phyloP scores from a whole-genome alignment of 139 green algal genomes.

The Auxenochlorella pyrenoidosa region DNA sequence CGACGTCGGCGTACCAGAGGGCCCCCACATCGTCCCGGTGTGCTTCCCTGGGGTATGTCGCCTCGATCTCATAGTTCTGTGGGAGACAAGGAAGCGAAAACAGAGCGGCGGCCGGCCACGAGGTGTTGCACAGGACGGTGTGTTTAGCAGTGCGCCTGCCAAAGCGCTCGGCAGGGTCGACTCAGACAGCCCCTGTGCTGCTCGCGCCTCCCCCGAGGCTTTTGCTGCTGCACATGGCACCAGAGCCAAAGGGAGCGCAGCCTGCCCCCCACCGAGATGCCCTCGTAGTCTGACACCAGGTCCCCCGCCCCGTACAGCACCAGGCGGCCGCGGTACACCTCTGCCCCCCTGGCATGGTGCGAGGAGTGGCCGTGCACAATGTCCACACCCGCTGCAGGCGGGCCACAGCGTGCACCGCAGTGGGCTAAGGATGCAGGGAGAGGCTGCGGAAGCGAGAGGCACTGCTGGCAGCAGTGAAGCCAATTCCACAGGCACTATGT shows the following conservation, averaged over 20 bases:
- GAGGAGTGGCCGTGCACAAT: constrained; percentile 37
- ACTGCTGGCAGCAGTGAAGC: neutral
- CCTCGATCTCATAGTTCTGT: constrained; percentile 27
- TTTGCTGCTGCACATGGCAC: neutral
- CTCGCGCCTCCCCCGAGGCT: no score
- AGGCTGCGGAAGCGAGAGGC: neutral
- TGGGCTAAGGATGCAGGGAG: neutral
- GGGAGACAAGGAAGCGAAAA: neutral
- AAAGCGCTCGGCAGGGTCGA: no score
- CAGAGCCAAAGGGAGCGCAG: neutral
- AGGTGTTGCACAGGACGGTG: no score
- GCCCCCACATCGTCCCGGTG: constrained; percentile 28
- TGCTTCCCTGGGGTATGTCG: neutral
- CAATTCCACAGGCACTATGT: neutral
- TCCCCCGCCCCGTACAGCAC: constrained; percentile 36
- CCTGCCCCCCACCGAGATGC: constrained; percentile 19
- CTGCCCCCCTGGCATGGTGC: constrained; percentile 31
- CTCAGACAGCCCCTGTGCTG: no score
- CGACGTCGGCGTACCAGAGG: constrained; percentile 37
- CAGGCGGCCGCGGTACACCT: constrained; percentile 26
- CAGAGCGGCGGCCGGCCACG: no score
- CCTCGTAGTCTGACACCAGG: constrained; percentile 34
- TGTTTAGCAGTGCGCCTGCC: no score
- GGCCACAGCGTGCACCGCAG: neutral
- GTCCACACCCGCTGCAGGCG: constrained; percentile 7